Conservation (phyloP, 495 filamentous ascomycete species). For the Neurospora africana region DNA sequence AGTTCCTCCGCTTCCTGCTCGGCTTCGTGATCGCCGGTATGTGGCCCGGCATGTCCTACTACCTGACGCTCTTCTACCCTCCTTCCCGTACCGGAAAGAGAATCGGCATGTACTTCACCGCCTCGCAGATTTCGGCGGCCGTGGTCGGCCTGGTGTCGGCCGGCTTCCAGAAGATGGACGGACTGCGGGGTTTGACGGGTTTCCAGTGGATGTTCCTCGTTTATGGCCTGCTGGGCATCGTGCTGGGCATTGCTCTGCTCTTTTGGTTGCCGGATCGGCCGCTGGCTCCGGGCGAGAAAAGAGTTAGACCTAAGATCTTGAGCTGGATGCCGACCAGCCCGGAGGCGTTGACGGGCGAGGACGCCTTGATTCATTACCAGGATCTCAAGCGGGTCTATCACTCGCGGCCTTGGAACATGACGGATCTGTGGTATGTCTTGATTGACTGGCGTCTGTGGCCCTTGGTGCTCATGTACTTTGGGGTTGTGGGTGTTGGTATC, state of each 20-base stretch:
- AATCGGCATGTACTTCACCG: constrained; percentile 84
- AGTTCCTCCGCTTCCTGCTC: constrained; percentile 79
- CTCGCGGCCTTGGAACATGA: constrained; percentile 54
- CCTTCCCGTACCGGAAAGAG: constrained; percentile 76
- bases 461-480: constrained; percentile 83
- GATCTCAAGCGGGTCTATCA: constrained; percentile 77
- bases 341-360: constrained; percentile 65
- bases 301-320: constrained; percentile 32
- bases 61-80: constrained; percentile 85
- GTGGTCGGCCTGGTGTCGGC: constrained; percentile 85
- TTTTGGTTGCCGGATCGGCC: constrained; percentile 91
- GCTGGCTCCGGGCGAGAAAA: constrained; percentile 48
- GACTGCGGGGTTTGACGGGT: constrained; percentile 61
- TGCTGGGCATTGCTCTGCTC: constrained; percentile 59
- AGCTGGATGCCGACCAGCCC: constrained; percentile 53
- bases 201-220: constrained; percentile 95
- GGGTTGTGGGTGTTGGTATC: constrained; percentile 84
- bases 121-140: constrained; percentile 78
- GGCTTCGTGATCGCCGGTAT: constrained; percentile 85
- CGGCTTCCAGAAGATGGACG: constrained; percentile 87
- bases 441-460: constrained; percentile 84
- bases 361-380: constrained; percentile 73
- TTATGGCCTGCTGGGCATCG: constrained; percentile 64
- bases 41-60: constrained; percentile 95
- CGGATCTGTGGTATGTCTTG: constrained; percentile 57